Base-by-base conservation (phyloP, 2,329 filamentous ascomycete species). In the Calycina herbarum region DNA sequence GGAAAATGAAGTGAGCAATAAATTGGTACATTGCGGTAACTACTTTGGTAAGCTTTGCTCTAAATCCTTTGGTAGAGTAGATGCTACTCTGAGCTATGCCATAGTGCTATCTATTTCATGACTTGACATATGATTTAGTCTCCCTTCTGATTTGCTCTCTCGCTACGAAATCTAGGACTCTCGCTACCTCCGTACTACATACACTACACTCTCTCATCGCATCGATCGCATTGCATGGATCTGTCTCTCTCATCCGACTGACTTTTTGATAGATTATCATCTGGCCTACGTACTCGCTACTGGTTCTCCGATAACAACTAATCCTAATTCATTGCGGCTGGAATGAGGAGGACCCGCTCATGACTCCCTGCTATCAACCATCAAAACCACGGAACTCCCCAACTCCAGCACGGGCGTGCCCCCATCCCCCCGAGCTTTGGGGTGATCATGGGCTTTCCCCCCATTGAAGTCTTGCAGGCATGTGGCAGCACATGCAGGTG, bases 1-100 rank as follows among this genome's bases (percentile, higher is more conserved):
- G 48, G 48, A 54, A 54, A 54, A 54, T n/a, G 20, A 54, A 51
- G 45, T 51, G 45, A 51, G 45, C 45, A 51, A 51, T 51, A 51
- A 51, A 51, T 51, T 27, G 45, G 45, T 51, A 54, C 11, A 54
- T 24, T 24, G 10, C 48, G 48, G 48, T 54, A 54, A 54, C 48
- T 54, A 54, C 48, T 54, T 54, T 27, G 20, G 48, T 54, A 54
- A 54, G 48, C 20, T 54, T 54, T 11, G 4, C 48, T 13, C 13
- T 40, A 40, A 40, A 48, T 51, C 10, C n/a, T 51, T 24, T 51
- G 17, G n/a, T 51, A 15, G 7, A 24, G 42, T n/a, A n/a, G 7
- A 20, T 29, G 27, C 27, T 29, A 29, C 42, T 45, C 42, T 42
- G 40, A n/a, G 5, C 17, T 48, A 48, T 48, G 48, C 6, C 8